A percentile compares a stretch with the other conserved stretches of the same genome.
Conservation (phyloP, 768 basidiomycete species). For the Russula emetica region DNA sequence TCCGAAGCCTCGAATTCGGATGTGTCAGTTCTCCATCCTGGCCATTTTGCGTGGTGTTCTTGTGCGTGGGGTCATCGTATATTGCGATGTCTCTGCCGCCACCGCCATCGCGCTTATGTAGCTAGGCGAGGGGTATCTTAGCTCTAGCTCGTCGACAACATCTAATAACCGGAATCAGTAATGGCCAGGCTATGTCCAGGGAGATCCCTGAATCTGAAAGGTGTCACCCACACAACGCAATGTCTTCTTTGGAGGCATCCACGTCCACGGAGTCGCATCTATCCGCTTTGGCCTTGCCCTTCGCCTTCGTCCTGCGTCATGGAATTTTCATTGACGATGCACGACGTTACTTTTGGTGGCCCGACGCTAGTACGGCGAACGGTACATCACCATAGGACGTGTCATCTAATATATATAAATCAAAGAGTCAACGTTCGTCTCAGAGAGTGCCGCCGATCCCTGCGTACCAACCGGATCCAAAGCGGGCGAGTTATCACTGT, state of each 20-base stretch:
- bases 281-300: neutral
- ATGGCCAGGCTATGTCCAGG: neutral
- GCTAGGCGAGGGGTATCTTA: neutral
- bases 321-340: neutral
- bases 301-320: neutral
- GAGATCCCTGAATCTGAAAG: neutral
- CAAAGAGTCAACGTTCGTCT: neutral
- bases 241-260: neutral
- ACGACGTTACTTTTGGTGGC: neutral
- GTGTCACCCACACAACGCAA: neutral
- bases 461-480: neutral
- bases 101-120: too few relatives aligned
- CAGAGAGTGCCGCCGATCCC: neutral
- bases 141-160: neutral
- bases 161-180: neutral
- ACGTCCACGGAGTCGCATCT: neutral
- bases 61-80: neutral
- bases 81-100: neutral
- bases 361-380: neutral
- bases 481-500: neutral
- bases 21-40: neutral
- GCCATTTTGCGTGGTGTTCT: neutral
- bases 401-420: neutral
- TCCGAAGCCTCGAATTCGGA: conserved; percentile 1
- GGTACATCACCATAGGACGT: conserved; percentile 1